Evolutionary conservation across 345 rosid genomes (phyloP).

Genomic region (Brassica cretica): DNA sequence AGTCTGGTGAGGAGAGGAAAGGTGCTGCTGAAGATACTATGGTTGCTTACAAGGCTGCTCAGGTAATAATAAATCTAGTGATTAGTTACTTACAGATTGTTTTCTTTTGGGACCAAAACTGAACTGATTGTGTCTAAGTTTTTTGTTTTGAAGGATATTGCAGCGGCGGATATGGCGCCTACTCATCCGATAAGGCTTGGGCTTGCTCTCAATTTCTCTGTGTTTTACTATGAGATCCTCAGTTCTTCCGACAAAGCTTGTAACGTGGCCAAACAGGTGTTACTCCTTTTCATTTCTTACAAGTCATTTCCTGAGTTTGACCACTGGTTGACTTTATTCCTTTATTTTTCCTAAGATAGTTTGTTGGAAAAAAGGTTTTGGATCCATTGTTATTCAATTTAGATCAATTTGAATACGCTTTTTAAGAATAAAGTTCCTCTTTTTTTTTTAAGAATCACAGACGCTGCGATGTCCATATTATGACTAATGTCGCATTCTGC

Average conservation of each 20-base stretch:
- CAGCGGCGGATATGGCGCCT: conserved; percentile 76
- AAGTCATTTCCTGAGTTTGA: background rate
- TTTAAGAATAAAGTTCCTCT: background rate
- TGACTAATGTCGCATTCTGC: background rate
- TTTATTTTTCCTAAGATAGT: background rate
- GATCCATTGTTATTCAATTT: background rate
- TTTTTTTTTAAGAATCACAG: background rate
- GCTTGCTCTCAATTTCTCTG: conserved; percentile 81
- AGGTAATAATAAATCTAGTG: conserved; percentile 44
- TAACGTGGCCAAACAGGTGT: conserved; percentile 92
- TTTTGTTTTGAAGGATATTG: conserved; percentile 55
- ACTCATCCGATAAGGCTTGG: conserved; percentile 94
- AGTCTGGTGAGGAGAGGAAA: conserved; percentile 83
- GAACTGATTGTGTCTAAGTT: background rate
- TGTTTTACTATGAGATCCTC: conserved; percentile 89
- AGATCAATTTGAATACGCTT: background rate
- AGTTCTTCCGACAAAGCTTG: conserved; percentile 90
- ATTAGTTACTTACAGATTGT: background rate
- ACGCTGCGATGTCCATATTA: background rate
- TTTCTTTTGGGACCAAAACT: background rate
- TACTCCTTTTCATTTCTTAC: background rate
- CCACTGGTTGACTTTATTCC: conserved; percentile 24
- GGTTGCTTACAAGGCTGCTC: conserved; percentile 93
- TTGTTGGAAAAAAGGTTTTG: background rate
- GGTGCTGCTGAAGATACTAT: conserved; percentile 94